Base-by-base conservation (phyloP, 345 rosid genomes). In the Citrus hindsii region DNA sequence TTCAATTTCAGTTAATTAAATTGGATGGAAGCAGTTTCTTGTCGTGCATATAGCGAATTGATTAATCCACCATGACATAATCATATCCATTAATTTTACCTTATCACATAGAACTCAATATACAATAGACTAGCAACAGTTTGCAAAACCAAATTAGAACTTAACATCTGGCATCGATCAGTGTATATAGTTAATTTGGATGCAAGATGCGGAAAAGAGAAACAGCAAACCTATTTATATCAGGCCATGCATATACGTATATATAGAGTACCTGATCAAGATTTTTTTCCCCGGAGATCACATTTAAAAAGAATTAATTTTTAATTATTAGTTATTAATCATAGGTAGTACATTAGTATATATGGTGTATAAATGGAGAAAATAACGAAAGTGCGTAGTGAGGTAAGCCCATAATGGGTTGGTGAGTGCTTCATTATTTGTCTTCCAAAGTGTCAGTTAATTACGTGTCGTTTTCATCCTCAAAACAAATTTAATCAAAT, bases 371-470 rank as follows among this genome's bases (percentile, higher is more conserved):
- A 65, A 65, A 21, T 38, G 51, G 71, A 67, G 32, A 38, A 67
- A 67, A 37, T 37, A 38, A 37, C 22, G 33, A 35, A 72, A 48
- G 75, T 46, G 84, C 69, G 35, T n/a, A 38, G 13, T 48, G 80
- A 81, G 77, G 21, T 72, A 60, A 51, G 63, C 18, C 69, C 74
- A 66, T 19, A 71, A 51, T 63, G 58, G 16, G n/a, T 3, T 64
- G 55, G 60, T 48, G 35, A 79, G 77, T 73, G 75, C 70, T 73
- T 51, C 55, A 8, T 58, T 40, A 53, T 27, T 69, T 75, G 32
- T 72, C 40, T 56, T 75, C 64, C 46, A 22, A 46, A 69, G 77
- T 81, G 76, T 6, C 68, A 63, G 56, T 74, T 67, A 46, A 46
- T 46, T 80, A 42, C 62, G 53, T 40, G 33, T 35, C 46, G 27